Conservation (phyloP, 192 early-diverging fungal species). For the Lobosporangium transversale region DNA sequence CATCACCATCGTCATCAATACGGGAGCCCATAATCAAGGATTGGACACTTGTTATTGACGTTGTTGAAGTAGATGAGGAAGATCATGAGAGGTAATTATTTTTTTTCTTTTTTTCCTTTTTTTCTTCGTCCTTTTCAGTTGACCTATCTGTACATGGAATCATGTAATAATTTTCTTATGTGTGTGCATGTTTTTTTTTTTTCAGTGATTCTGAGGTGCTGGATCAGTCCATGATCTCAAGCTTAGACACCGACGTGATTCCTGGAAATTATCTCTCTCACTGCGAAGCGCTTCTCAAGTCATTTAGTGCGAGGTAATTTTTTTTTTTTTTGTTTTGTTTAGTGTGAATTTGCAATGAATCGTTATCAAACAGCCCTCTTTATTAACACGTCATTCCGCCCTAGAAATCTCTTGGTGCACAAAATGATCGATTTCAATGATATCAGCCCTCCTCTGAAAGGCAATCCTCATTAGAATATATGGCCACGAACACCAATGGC, state of each 20-base stretch:
- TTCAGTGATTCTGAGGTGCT: conserved; percentile 36
- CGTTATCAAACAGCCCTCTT: background rate
- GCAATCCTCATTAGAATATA: background rate
- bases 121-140: too few species aligned
- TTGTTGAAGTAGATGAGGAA: conserved; percentile 22
- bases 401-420: conserved; percentile 13
- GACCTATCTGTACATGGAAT: too few species aligned
- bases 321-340: background rate
- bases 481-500: too few species aligned
- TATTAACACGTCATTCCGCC: background rate
- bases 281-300: conserved; percentile 36
- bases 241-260: conserved; percentile 26
- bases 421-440: conserved; percentile 28
- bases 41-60: conserved; percentile 42
- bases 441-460: background rate
- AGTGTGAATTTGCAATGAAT: background rate
- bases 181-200: background rate
- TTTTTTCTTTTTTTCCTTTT: too few species aligned
- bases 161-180: background rate
- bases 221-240: conserved; percentile 41
- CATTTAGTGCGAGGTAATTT: conserved; percentile 29
- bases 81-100: conserved; percentile 29
- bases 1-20: too few species aligned
- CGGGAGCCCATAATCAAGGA: too few species aligned
- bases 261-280: conserved; percentile 31